These are phyloP conservation scores for Debaryomycetaceae sp. DNA, from an alignment of 1,139 yeast species.

Conservation along the genomic window DNA sequence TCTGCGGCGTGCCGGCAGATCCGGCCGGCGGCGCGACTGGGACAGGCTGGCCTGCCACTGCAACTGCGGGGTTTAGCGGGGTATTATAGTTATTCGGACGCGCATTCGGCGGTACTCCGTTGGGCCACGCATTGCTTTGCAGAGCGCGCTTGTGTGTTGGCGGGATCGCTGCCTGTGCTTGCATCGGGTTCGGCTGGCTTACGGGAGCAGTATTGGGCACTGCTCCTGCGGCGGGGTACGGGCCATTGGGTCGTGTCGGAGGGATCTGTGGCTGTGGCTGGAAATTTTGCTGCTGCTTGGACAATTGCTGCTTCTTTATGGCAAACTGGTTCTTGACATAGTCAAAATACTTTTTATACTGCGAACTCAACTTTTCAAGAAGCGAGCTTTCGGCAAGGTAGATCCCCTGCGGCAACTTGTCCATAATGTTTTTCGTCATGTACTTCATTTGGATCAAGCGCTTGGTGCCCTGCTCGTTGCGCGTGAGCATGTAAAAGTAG, in stretches of 20 bases:
- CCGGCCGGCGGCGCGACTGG: no score
- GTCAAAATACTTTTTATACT: slow-evolving; percentile 64
- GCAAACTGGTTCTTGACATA: slow-evolving; percentile 47
- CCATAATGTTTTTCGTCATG: slow-evolving; percentile 69
- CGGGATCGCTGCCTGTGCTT: no score
- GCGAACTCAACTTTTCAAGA: slow-evolving; percentile 57
- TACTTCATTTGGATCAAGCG: slow-evolving; percentile 68
- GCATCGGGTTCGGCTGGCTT: not conserved
- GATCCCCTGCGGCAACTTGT: slow-evolving; percentile 49
- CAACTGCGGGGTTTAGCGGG: no score
- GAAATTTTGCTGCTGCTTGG: slow-evolving; percentile 10
- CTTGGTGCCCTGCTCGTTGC: slow-evolving; percentile 64
- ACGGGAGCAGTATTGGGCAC: not conserved
- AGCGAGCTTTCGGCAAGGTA: slow-evolving; percentile 61
- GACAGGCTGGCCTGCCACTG: no score
- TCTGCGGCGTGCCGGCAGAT: not conserved
- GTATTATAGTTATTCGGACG: no score
- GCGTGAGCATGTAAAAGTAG: slow-evolving; percentile 63
- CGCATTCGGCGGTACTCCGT: no score
- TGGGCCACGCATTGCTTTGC: no score
- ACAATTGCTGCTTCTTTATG: slow-evolving; percentile 23
- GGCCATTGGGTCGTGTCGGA: not conserved
- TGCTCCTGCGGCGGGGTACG: not conserved
- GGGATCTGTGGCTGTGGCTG: slow-evolving; percentile 1
- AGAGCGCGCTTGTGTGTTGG: no score